These are phyloP conservation scores for Cynara cardunculus DNA, from an alignment of 129 eudicot species.

Conservation along the genomic window DNA sequence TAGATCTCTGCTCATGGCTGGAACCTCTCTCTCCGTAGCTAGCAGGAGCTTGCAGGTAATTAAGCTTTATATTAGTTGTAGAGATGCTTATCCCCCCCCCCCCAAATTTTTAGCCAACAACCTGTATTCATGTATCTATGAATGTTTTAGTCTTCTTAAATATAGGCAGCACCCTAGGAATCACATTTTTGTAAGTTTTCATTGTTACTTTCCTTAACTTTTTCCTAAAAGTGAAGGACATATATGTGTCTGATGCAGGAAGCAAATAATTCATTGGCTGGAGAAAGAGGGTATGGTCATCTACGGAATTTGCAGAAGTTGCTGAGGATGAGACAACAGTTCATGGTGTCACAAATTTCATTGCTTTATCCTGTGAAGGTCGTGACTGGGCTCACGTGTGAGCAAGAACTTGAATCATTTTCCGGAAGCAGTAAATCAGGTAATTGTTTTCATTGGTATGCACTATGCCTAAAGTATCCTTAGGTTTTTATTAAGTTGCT, in stretches of 20 bases:
- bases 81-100: background rate
- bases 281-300: conserved; percentile 68
- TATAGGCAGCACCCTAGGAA: background rate
- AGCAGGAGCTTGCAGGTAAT: conserved; percentile 74
- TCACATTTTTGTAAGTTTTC: background rate
- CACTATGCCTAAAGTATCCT: background rate
- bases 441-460: conserved; percentile 13
- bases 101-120: background rate
- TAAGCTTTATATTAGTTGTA: background rate
- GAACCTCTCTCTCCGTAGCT: conserved; percentile 80
- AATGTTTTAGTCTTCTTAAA: background rate
- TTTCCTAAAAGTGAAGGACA: background rate
- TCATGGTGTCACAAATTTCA: conserved; percentile 84
- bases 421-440: conserved; percentile 62
- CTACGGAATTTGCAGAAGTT: conserved; percentile 56
- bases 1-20: conserved; percentile 77
- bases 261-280: conserved; percentile 57
- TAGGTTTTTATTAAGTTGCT: background rate
- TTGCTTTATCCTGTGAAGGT: conserved; percentile 86
- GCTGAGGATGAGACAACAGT: conserved; percentile 74
- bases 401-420: conserved; percentile 88
- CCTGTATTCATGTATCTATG: background rate
- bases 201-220: background rate
- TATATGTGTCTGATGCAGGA: conserved; percentile 43
- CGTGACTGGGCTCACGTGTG: conserved; percentile 51